Conservation (phyloP, 2,329 filamentous ascomycete genomes). For the Sclerotiophoma versabilis region DNA sequence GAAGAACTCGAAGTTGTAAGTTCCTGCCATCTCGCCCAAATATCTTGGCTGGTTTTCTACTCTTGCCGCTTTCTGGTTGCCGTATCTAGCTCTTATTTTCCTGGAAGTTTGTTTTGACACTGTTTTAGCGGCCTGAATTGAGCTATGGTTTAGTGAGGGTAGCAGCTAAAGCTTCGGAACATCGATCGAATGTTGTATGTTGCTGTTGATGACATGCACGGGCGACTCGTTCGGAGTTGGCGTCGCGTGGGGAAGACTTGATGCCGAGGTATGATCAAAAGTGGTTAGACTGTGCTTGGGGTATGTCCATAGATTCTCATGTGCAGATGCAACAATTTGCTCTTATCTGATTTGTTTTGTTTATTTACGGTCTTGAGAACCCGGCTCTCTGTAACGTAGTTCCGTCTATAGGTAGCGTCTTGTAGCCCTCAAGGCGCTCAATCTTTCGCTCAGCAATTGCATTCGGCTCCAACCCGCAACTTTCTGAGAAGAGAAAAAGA, state of each 20-base stretch:
- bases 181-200: background rate
- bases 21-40: conserved; percentile 33
- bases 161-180: background rate
- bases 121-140: background rate
- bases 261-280: conserved; percentile 20
- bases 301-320: background rate
- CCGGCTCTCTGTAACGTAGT: too few species aligned
- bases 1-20: conserved; percentile 69
- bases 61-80: too few species aligned
- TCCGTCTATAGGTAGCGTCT: too few species aligned
- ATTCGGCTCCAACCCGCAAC: too few species aligned
- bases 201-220: conserved; percentile 18
- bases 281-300: conserved; percentile 17
- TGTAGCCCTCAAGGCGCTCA: too few species aligned
- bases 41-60: too few species aligned
- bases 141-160: background rate
- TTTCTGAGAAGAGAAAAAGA: too few species aligned
- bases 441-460: too few species aligned
- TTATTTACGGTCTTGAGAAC: too few species aligned
- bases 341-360: background rate
- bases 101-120: too few species aligned
- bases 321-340: background rate
- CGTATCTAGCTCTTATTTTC: too few species aligned
- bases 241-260: conserved; percentile 6
- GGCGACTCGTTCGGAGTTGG: conserved; percentile 27